Conservation (phyloP, 805 yeast genomes). For the Pichia phayaonensis region DNA sequence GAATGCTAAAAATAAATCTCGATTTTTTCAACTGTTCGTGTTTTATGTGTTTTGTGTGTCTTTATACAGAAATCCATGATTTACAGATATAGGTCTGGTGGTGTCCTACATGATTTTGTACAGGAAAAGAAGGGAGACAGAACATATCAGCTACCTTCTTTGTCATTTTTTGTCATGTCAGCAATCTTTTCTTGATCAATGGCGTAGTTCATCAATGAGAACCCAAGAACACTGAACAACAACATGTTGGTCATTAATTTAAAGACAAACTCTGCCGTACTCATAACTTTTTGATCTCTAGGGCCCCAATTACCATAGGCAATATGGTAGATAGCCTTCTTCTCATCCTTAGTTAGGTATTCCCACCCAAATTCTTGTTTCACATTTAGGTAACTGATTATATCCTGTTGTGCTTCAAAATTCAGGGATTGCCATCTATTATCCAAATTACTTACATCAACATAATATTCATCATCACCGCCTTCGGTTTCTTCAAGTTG, state of each 20-base stretch:
- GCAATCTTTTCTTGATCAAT: conserved; percentile 20
- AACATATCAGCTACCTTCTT: conserved; percentile 1
- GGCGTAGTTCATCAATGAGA: conserved; percentile 27
- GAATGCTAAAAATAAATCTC: background rate
- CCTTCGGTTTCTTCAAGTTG: conserved; percentile 2
- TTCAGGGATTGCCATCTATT: conserved; percentile 28
- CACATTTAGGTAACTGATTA: conserved; percentile 30
- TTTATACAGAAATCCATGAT: background rate
- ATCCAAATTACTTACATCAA: conserved; percentile 27
- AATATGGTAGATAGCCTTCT: conserved; percentile 50
- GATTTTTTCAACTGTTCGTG: too few relatives aligned
- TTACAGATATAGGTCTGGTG: background rate
- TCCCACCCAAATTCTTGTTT: conserved; percentile 33
- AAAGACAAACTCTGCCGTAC: conserved; percentile 27
- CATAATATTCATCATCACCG: conserved; percentile 22
- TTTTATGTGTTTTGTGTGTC: too few relatives aligned
- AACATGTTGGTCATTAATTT: conserved; percentile 27
- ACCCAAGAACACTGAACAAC: conserved; percentile 29
- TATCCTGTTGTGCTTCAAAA: conserved; percentile 29
- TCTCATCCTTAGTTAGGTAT: conserved; percentile 41
- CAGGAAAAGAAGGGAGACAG: background rate
- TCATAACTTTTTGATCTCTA: conserved; percentile 30
- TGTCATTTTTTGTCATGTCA: background rate
- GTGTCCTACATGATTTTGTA: too few relatives aligned
- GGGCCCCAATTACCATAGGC: conserved; percentile 63